Base-by-base conservation (phyloP, 768 basidiomycete genomes). In the Rhodotorula kratochvilovae region DNA sequence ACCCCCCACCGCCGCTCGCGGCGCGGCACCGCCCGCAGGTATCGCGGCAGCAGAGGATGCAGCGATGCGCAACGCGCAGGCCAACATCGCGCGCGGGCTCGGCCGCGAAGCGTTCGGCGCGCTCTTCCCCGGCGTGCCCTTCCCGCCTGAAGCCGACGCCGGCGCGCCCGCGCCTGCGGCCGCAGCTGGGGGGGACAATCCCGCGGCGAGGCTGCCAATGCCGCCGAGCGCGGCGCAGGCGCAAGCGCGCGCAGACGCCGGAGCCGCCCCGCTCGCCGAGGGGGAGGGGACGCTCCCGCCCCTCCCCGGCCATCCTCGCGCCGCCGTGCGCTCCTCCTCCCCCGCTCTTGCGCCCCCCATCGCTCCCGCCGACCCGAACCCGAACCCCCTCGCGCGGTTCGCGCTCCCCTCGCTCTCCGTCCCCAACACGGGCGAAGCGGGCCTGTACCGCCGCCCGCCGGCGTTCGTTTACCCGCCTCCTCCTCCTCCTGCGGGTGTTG, bases 41-140 rank as follows among this genome's bases (percentile, higher is more conserved):
- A 31, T 33, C 29, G 55, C 56, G 12, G 27, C 42, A 8, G 39
- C 69, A 19, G 63, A 81, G 77, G 77, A 65, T 76, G 78, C 54
- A 76, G 79, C 59, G 81, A 78, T 68, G 81, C 82, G 69, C 70
- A 80, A 64, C 73, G 72, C 74, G 35, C 70, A 67, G 48, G 35
- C 71, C 64, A 74, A 76, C 71, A 54, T 70, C 62, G 70, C 74
- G 25, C 45, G 76, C 68, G 63, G 77, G 63, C 29, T 68, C 57
- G 76, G 70, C 7, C 62, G 62, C 23, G 69, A 62, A 17, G 66
- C 64, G 76, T 79, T 71, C 77, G 78, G 31, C 59, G 75, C 67
- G 71, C 76, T 72, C 75, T 79, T 63, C 67, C 79, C 59, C 67
- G 72, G 73, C 12, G 66, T 78, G 23, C 79, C 74, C 43, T 76